Conservation (phyloP, 2,329 filamentous ascomycete genomes). For the Colletotrichum gloeosporioides region DNA sequence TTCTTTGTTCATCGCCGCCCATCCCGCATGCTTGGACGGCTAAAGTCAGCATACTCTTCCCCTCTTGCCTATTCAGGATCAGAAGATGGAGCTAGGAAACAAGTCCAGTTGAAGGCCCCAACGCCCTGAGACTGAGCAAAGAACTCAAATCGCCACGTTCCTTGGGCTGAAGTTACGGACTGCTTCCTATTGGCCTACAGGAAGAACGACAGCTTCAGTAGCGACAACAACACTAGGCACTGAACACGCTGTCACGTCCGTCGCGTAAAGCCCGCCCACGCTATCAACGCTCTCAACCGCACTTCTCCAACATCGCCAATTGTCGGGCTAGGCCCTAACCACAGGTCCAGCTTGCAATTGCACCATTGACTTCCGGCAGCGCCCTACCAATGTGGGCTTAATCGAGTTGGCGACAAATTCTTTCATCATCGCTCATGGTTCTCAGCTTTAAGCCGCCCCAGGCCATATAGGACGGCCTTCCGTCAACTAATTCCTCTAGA, state of each 20-base stretch:
- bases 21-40: neutral
- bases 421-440: neutral
- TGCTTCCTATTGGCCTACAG: neutral
- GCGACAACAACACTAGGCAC: neutral
- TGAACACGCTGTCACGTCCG: neutral
- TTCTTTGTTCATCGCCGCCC: neutral
- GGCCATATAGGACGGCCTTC: neutral
- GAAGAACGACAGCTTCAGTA: neutral
- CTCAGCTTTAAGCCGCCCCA: neutral
- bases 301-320: neutral
- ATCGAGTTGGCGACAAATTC: neutral
- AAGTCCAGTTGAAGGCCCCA: neutral
- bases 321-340: neutral
- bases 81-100: neutral
- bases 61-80: neutral
- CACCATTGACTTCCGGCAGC: neutral
- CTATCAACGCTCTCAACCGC: neutral
- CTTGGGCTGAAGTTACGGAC: neutral
- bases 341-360: neutral
- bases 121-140: neutral
- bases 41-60: neutral
- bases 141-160: neutral
- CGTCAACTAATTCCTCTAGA: constrained; percentile 8
- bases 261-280: neutral
- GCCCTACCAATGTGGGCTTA: neutral